These are phyloP conservation scores for Triticum turgidum DNA, from an alignment of 176 grass and related monocot genomes.

Conservation along the genomic window DNA sequence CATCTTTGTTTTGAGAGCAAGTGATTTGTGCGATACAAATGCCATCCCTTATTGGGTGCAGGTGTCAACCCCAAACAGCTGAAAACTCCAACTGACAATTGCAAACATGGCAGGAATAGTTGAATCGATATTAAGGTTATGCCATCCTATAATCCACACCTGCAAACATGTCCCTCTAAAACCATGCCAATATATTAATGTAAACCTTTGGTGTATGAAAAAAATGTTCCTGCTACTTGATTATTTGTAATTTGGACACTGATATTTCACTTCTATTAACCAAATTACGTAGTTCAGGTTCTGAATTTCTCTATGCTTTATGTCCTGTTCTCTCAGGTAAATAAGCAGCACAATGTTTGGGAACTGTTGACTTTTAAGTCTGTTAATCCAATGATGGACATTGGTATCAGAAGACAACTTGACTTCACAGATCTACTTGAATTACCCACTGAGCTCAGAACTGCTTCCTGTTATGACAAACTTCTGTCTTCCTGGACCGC, in stretches of 20 bases:
- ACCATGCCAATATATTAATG: neutral
- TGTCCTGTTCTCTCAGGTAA: slow-evolving; percentile 41
- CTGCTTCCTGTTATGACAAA: slow-evolving; percentile 41
- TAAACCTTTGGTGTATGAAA: neutral
- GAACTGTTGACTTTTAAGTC: slow-evolving; percentile 73
- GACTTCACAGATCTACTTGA: slow-evolving; percentile 75
- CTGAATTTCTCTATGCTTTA: slow-evolving; percentile 31
- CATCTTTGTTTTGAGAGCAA: neutral
- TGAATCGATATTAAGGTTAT: neutral
- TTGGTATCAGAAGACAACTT: slow-evolving; percentile 86
- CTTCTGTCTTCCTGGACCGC: slow-evolving; percentile 65
- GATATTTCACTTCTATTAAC: neutral
- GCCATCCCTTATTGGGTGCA: neutral
- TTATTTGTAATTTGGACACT: neutral
- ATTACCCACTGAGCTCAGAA: slow-evolving; percentile 71
- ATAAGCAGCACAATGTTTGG: slow-evolving; percentile 38
- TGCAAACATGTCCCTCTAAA: neutral
- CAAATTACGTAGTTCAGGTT: slow-evolving; percentile 1
- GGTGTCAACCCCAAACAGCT: neutral
- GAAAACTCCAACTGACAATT: neutral
- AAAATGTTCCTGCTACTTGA: neutral
- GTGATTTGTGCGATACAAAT: neutral
- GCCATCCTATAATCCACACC: neutral
- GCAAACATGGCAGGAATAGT: neutral
- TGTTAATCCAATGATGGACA: slow-evolving; percentile 72